Conservation (phyloP, 441 rosid species). For the Euphorbia corollata region DNA sequence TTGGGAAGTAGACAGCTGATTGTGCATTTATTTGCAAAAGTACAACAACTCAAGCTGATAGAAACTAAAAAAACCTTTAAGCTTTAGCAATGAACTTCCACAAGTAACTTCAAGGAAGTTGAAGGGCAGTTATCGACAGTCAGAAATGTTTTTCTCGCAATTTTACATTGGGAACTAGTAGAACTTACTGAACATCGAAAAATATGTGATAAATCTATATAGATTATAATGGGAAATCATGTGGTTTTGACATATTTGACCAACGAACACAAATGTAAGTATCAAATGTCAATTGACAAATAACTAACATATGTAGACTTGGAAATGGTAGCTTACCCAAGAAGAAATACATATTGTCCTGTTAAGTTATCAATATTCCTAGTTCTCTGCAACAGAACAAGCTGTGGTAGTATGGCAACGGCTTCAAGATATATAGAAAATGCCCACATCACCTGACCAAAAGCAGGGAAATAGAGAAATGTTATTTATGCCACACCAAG, state of each 20-base stretch:
- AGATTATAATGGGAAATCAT: not conserved
- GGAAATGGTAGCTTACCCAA: conserved; percentile 50
- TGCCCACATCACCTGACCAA: conserved; percentile 68
- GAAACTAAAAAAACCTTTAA: not conserved
- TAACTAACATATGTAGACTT: not conserved
- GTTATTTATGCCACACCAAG: not conserved
- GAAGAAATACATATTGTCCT: conserved; percentile 88
- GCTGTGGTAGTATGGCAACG: conserved; percentile 87
- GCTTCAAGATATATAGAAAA: conserved; percentile 92
- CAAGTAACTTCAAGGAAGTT: not conserved
- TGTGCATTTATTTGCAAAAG: not conserved
- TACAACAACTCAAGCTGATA: not conserved
- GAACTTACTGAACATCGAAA: not conserved
- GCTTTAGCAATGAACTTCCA: not conserved
- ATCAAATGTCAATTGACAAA: not conserved
- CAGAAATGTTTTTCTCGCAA: not conserved
- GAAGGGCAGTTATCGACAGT: not conserved
- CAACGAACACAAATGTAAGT: not conserved
- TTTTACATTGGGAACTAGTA: not conserved
- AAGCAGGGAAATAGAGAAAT: not conserved
- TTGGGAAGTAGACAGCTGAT: not conserved
- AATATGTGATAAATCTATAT: not conserved
- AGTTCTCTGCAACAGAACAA: conserved; percentile 80
- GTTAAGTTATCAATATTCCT: conserved; percentile 93
- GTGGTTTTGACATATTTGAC: not conserved